phyloP scores from a whole-genome alignment of 2,329 filamentous ascomycete genomes.

The Aspergillus sclerotialis region DNA sequence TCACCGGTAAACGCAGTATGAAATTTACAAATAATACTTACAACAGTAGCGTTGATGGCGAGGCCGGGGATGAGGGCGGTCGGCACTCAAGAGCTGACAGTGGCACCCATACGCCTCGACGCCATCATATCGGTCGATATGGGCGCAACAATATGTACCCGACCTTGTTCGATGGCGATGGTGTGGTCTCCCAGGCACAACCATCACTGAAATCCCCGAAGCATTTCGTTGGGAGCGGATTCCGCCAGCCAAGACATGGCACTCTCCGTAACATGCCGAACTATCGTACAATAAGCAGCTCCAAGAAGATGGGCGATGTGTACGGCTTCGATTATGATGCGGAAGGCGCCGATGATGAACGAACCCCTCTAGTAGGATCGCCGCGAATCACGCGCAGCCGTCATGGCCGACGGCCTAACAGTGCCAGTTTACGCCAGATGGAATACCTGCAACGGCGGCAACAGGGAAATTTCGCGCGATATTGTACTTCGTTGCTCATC shows the following conservation, averaged over 20 bases:
- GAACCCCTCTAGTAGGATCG: slow-evolving; percentile 68
- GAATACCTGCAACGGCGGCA: slow-evolving; percentile 65
- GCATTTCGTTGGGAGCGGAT: slow-evolving; percentile 43
- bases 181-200: slow-evolving; percentile 60
- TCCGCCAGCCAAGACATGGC: slow-evolving; percentile 60
- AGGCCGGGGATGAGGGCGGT: slow-evolving; percentile 59
- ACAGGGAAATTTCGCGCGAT: slow-evolving; percentile 61
- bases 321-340: slow-evolving; percentile 77
- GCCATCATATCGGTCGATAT: slow-evolving; percentile 75
- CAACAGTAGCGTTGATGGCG: slow-evolving; percentile 55
- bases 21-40: slow-evolving; percentile 83
- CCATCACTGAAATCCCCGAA: slow-evolving; percentile 58
- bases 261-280: slow-evolving; percentile 58
- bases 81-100: slow-evolving; percentile 57
- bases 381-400: slow-evolving; percentile 55
- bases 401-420: slow-evolving; percentile 47
- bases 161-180: slow-evolving; percentile 69
- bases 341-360: slow-evolving; percentile 75
- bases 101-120: slow-evolving; percentile 55
- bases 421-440: slow-evolving; percentile 57
- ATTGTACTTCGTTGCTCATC: slow-evolving; percentile 82
- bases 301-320: slow-evolving; percentile 55
- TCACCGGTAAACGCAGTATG: slow-evolving; percentile 83
- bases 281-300: slow-evolving; percentile 36
- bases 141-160: slow-evolving; percentile 63